A percentile compares a stretch with the other conserved stretches of the same genome.
Conservation (phyloP, 257 asterid species). For the Solanum lycopersicoides region DNA sequence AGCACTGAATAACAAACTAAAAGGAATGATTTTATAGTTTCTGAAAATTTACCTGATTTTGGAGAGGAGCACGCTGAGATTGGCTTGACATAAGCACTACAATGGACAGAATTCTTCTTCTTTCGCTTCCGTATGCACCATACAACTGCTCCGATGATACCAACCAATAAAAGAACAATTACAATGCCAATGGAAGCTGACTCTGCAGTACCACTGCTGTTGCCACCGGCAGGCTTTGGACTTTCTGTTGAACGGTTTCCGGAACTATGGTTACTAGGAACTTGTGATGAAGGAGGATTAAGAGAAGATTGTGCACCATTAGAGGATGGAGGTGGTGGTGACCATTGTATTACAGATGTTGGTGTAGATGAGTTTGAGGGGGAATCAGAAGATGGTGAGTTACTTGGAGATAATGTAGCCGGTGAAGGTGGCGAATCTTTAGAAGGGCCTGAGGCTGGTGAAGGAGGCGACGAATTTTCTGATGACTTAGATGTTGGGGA, state of each 20-base stretch:
- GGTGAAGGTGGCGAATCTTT: constrained; percentile 30
- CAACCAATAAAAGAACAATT: constrained; percentile 37
- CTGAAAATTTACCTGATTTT: constrained; percentile 38
- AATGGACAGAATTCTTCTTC: constrained; percentile 42
- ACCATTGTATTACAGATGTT: neutral
- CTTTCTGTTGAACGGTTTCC: constrained; percentile 18
- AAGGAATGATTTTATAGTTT: neutral
- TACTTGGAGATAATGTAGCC: neutral
- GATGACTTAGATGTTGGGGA: neutral
- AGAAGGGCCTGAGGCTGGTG: constrained; percentile 28
- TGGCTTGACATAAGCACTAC: constrained; percentile 47
- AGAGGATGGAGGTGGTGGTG: constrained; percentile 7
- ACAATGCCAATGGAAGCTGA: constrained; percentile 28
- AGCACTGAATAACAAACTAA: neutral
- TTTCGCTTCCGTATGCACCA: constrained; percentile 49
- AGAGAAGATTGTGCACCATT: constrained; percentile 14
- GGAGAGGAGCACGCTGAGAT: constrained; percentile 39
- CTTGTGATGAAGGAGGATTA: constrained; percentile 19
- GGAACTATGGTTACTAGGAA: constrained; percentile 23
- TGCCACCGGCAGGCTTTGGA: constrained; percentile 22
- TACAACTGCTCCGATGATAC: constrained; percentile 33
- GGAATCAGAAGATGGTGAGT: neutral
- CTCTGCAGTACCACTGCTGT: constrained; percentile 43
- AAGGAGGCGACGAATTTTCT: constrained; percentile 17
- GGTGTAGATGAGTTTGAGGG: constrained; percentile 12